phyloP scores from a whole-genome alignment of 2,329 filamentous ascomycete genomes.

The Fusarium proliferatum region DNA sequence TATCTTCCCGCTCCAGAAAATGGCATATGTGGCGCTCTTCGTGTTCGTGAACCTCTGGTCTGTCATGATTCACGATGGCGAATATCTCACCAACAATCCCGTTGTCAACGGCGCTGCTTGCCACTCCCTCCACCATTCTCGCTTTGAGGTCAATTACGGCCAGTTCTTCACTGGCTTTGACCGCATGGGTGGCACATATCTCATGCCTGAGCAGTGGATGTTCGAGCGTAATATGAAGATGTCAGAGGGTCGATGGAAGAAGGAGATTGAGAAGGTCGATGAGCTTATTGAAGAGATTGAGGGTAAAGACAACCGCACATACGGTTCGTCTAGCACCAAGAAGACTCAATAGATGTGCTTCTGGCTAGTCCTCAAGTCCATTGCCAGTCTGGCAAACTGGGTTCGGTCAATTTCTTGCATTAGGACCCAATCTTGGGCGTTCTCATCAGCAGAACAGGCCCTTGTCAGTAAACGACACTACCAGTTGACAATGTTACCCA shows the following conservation, averaged over 20 bases:
- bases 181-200: constrained; percentile 85
- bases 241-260: constrained; percentile 81
- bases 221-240: constrained; percentile 89
- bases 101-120: constrained; percentile 94
- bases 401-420: neutral
- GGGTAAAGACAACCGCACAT: constrained; percentile 64
- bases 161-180: constrained; percentile 96
- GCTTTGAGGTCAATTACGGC: constrained; percentile 78
- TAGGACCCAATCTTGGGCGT: neutral
- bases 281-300: constrained; percentile 78
- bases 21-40: constrained; percentile 87
- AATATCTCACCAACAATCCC: constrained; percentile 91
- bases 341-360: constrained; percentile 50
- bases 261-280: constrained; percentile 70
- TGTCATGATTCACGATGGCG: constrained; percentile 94
- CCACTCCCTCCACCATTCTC: constrained; percentile 79
- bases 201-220: constrained; percentile 85
- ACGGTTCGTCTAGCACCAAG: constrained; percentile 56
- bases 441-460: neutral
- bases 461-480: neutral
- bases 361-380: neutral
- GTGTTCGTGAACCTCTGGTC: constrained; percentile 97
- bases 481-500: neutral
- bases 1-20: constrained; percentile 91
- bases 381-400: neutral